phyloP scores from a whole-genome alignment of 2,329 filamentous ascomycete species.

The Colletotrichum costaricense region DNA sequence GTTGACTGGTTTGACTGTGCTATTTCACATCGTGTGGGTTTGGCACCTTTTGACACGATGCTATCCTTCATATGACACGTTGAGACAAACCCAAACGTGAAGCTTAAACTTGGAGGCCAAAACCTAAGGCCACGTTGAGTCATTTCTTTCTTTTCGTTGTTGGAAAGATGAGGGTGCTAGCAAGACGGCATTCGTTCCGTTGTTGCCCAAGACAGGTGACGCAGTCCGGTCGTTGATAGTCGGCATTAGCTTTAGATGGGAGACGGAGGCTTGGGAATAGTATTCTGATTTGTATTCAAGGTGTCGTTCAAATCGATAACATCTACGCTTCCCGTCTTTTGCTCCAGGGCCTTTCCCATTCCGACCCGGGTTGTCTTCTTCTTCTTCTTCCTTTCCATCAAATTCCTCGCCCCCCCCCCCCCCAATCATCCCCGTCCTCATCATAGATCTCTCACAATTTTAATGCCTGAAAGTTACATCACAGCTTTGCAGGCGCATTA shows the following conservation, averaged over 20 bases:
- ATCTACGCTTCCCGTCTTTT: background rate
- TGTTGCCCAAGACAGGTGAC: background rate
- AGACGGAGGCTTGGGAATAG: background rate
- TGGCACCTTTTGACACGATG: background rate
- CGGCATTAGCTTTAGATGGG: no score
- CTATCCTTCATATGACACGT: background rate
- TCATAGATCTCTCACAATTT: no score
- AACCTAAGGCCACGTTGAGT: background rate
- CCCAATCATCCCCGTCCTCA: no score
- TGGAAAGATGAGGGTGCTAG: background rate
- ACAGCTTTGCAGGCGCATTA: no score
- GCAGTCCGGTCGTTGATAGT: no score
- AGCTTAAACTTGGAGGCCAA: slow-evolving; percentile 8
- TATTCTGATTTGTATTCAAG: background rate
- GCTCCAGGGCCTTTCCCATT: background rate
- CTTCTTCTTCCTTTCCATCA: background rate
- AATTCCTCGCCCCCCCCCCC: no score
- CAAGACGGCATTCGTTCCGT: background rate
- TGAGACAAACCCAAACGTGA: slow-evolving; percentile 8
- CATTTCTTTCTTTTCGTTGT: background rate
- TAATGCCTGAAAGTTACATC: no score
- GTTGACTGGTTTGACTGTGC: background rate
- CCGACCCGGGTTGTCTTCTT: no score
- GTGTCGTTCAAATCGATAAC: background rate
- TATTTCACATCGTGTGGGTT: background rate